Conservation (phyloP, 345 rosid species). For the Draba incana region DNA sequence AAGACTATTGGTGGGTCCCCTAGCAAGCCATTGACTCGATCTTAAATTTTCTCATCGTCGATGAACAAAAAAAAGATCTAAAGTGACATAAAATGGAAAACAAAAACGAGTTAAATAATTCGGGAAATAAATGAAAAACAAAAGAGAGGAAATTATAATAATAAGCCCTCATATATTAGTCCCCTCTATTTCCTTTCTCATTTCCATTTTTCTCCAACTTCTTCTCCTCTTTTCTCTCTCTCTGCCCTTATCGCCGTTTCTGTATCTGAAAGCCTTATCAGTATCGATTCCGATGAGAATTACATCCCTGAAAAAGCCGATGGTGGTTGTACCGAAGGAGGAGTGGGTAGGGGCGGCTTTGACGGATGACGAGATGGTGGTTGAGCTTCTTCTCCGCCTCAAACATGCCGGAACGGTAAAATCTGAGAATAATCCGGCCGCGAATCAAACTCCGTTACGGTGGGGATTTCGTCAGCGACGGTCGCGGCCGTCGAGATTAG, state of each 20-base stretch:
- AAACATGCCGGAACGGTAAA: conserved; percentile 43
- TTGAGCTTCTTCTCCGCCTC: conserved; percentile 60
- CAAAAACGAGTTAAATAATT: conserved; percentile 5
- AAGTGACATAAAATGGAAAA: conserved; percentile 13
- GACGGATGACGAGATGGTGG: conserved; percentile 62
- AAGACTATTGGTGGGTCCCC: conserved; percentile 10
- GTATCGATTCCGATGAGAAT: conserved; percentile 4
- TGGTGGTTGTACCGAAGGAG: conserved; percentile 45
- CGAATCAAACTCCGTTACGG: conserved; percentile 40
- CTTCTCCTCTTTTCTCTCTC: conserved; percentile 38
- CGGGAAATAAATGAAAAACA: conserved; percentile 6
- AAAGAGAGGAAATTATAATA: conserved; percentile 8
- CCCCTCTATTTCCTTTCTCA: conserved; percentile 11
- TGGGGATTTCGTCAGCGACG: conserved; percentile 68
- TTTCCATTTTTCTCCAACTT: conserved; percentile 27
- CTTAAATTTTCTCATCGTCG: conserved; percentile 15
- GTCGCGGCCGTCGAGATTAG: conserved; percentile 48
- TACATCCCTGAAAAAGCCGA: conserved; percentile 13
- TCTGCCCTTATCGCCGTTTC: conserved; percentile 22
- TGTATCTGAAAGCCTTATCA: conserved; percentile 17
- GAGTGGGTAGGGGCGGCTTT: conserved; percentile 73
- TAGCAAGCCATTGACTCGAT: conserved; percentile 7
- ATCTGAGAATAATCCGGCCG: conserved; percentile 25
- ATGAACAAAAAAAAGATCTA: background rate
- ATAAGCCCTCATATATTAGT: conserved; percentile 36